Conservation (phyloP, 2,329 filamentous ascomycete species). For the Scleromitrula shiraiana region DNA sequence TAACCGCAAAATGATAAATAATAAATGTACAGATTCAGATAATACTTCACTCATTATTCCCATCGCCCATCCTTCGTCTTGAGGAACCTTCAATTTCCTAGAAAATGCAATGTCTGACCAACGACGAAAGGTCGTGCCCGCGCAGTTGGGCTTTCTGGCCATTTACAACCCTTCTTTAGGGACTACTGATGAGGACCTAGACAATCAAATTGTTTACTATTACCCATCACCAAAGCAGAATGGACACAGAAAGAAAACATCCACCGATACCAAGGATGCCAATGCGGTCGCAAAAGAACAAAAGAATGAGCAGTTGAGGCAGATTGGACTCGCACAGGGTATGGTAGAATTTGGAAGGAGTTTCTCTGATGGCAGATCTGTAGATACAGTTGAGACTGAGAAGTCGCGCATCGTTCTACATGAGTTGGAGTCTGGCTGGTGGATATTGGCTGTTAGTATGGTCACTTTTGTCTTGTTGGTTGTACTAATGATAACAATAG, state of each 20-base stretch:
- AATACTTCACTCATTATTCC: too few species aligned
- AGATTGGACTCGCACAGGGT: conserved; percentile 92
- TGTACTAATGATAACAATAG: conserved; percentile 35
- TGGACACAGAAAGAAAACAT: conserved; percentile 1
- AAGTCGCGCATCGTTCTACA: conserved; percentile 76
- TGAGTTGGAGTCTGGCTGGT: conserved; percentile 88
- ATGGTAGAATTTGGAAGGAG: conserved; percentile 89
- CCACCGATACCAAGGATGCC: conserved; percentile 16
- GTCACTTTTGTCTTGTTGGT: neutral
- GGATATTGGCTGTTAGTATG: conserved; percentile 77
- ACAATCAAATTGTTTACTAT: conserved; percentile 89
- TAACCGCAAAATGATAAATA: too few species aligned
- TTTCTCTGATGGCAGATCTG: conserved; percentile 68
- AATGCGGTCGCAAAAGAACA: conserved; percentile 45
- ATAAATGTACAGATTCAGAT: too few species aligned
- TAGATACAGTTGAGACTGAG: conserved; percentile 87
- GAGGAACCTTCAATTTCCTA: neutral
- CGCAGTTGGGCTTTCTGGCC: conserved; percentile 80
- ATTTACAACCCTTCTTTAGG: conserved; percentile 90
- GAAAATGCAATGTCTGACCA: conserved; percentile 25
- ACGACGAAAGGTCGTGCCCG: conserved; percentile 42
- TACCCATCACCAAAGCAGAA: conserved; percentile 27
- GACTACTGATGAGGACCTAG: conserved; percentile 48
- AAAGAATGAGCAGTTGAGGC: conserved; percentile 77
- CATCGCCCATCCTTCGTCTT: too few species aligned